Conservation (phyloP, 768 basidiomycete genomes). For the Tylopilus sp. region DNA sequence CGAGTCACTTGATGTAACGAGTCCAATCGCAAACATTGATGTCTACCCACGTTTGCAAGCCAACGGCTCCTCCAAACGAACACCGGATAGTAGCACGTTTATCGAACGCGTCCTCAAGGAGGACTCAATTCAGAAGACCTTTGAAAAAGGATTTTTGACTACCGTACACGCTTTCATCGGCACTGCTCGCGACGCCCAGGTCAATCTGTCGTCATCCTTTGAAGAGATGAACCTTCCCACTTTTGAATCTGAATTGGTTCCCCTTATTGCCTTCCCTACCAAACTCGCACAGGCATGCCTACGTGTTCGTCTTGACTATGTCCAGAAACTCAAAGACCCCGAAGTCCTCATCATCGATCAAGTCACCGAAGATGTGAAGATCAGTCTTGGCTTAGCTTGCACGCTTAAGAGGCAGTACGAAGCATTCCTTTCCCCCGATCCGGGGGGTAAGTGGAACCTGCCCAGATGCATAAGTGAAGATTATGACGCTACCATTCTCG, state of each 20-base stretch:
- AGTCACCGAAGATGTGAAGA: constrained; percentile 88
- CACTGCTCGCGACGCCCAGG: constrained; percentile 82
- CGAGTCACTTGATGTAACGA: constrained; percentile 84
- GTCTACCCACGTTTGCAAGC: constrained; percentile 28
- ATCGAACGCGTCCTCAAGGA: constrained; percentile 94
- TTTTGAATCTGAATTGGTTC: constrained; percentile 85
- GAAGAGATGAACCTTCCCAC: constrained; percentile 87
- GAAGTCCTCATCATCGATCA: constrained; percentile 91
- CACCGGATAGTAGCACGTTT: constrained; percentile 75
- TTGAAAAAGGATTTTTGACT: constrained; percentile 85
- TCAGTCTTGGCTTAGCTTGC: constrained; percentile 88
- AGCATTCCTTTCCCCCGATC: constrained; percentile 85
- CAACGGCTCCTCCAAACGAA: constrained; percentile 39
- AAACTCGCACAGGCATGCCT: constrained; percentile 90
- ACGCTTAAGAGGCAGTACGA: constrained; percentile 95
- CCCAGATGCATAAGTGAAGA: constrained; percentile 86
- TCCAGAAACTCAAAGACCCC: constrained; percentile 83
- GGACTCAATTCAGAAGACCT: constrained; percentile 91
- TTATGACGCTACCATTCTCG: constrained; percentile 86
- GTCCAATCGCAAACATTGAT: constrained; percentile 69
- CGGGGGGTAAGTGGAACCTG: constrained; percentile 82
- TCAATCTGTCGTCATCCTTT: constrained; percentile 73
- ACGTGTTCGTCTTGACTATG: constrained; percentile 85
- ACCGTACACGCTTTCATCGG: constrained; percentile 87
- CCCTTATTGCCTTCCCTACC: constrained; percentile 94